Percentiles rank a stretch among this genome's conserved stretches.
phyloP scores from a whole-genome alignment of 768 basidiomycete genomes.

The Russula sp. region DNA sequence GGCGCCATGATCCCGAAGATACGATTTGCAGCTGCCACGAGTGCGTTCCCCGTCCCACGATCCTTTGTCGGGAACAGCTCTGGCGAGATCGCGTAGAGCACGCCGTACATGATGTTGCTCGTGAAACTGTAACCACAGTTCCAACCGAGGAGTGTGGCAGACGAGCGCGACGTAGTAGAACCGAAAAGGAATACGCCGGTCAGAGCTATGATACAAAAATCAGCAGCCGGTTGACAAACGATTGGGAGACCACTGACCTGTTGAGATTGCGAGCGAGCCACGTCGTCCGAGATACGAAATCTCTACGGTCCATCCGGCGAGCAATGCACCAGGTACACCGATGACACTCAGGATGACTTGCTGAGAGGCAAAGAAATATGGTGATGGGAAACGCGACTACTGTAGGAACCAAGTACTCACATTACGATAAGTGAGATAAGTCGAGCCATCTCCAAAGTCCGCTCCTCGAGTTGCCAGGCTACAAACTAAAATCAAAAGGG shows the following conservation, averaged over 20 bases:
- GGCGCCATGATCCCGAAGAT: slow-evolving; percentile 60
- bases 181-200: slow-evolving; percentile 59
- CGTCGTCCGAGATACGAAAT: slow-evolving; percentile 50
- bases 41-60: slow-evolving; percentile 55
- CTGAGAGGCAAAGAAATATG: slow-evolving; percentile 32
- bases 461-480: slow-evolving; percentile 67
- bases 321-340: slow-evolving; percentile 54
- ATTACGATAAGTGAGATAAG: slow-evolving; percentile 73
- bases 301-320: slow-evolving; percentile 56
- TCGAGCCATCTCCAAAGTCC: slow-evolving; percentile 63
- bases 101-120: slow-evolving; percentile 56
- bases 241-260: slow-evolving; percentile 33
- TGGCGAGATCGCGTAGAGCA: slow-evolving; percentile 43
- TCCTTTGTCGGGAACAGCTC: slow-evolving; percentile 55
- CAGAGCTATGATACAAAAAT: slow-evolving; percentile 38
- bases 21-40: slow-evolving; percentile 52
- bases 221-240: neutral
- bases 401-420: slow-evolving; percentile 36
- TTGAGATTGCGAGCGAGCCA: slow-evolving; percentile 52
- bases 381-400: neutral
- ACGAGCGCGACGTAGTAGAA: slow-evolving; percentile 53
- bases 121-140: slow-evolving; percentile 59
- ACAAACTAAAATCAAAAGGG: slow-evolving; percentile 14
- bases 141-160: slow-evolving; percentile 53
- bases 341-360: slow-evolving; percentile 57